Conservation (phyloP, 257 asterid species). For the Solanum chaucha region DNA sequence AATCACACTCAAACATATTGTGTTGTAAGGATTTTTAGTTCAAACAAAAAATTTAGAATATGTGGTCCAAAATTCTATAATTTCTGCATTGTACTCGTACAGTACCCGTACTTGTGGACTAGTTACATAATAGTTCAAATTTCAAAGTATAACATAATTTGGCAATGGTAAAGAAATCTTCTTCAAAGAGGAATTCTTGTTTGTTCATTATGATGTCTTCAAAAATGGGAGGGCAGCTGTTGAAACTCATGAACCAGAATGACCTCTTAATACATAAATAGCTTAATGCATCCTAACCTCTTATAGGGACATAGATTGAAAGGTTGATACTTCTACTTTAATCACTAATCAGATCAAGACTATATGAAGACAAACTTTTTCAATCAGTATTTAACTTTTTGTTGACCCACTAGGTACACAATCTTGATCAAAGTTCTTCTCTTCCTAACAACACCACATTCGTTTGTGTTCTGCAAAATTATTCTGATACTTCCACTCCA, state of each 20-base stretch:
- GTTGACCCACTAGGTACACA: background rate
- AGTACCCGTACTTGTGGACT: background rate
- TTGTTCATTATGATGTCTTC: background rate
- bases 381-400: background rate
- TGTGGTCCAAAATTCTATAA: background rate
- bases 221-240: background rate
- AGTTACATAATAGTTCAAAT: background rate
- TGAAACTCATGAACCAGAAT: background rate
- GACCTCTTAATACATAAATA: background rate
- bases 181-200: background rate
- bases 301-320: background rate
- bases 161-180: background rate
- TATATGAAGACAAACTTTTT: background rate
- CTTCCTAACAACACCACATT: background rate
- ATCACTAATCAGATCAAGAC: background rate
- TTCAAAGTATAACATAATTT: background rate
- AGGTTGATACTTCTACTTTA: background rate
- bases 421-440: background rate
- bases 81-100: background rate
- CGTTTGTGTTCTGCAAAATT: background rate
- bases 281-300: background rate
- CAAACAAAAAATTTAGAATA: background rate
- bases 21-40: background rate
- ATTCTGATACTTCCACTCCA: background rate
- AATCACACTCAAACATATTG: background rate